Evolutionary conservation across 1,139 yeast genomes (phyloP).

Genomic region (Candida tropicalis): DNA sequence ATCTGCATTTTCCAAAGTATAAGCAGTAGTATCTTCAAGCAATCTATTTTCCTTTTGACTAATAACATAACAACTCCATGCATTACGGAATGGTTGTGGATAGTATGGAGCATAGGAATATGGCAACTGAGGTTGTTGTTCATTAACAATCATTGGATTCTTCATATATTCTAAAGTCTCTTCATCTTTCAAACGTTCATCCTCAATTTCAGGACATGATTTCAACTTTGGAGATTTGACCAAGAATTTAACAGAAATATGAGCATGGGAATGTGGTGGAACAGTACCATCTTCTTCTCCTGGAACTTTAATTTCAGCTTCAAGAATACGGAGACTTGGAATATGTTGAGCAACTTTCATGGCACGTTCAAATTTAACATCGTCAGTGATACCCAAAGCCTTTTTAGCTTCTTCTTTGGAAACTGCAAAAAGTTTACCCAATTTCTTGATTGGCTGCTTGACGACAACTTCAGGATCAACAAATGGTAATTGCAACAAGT

Average conservation of each 20-base stretch:
- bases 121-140: conserved; percentile 67
- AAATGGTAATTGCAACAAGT: conserved; percentile 79
- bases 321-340: conserved; percentile 70
- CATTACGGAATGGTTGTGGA: conserved; percentile 56
- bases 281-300: conserved; percentile 68
- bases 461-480: conserved; percentile 52
- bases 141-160: conserved; percentile 71
- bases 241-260: conserved; percentile 72
- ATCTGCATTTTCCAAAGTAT: conserved; percentile 54
- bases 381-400: conserved; percentile 58
- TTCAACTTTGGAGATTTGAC: conserved; percentile 72
- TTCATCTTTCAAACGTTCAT: conserved; percentile 38
- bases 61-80: conserved; percentile 71
- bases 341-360: conserved; percentile 63
- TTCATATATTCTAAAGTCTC: conserved; percentile 67
- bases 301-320: conserved; percentile 80
- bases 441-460: conserved; percentile 50
- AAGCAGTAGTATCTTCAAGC: conserved; percentile 63
- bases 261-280: conserved; percentile 75
- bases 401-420: conserved; percentile 56
- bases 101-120: conserved; percentile 69
- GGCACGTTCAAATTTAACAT: conserved; percentile 47
- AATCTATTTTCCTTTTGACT: conserved; percentile 78
- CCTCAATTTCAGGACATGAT: conserved; percentile 53
- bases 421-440: conserved; percentile 68